Percentiles rank a stretch among this genome's conserved stretches.
Evolutionary conservation across 257 asterid genomes (phyloP).

Genomic region (Haberlea rhodopensis): DNA sequence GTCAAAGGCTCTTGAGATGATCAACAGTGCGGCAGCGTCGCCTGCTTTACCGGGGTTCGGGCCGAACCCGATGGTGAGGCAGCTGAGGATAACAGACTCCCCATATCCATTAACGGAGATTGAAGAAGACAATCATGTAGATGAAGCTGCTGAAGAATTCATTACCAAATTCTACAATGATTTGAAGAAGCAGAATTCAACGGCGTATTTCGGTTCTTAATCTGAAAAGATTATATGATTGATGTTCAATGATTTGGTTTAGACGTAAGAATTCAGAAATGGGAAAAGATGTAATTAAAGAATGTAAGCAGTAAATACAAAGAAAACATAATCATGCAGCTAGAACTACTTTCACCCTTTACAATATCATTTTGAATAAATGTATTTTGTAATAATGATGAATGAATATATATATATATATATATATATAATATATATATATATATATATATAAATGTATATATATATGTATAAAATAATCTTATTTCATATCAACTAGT

Average conservation of each 20-base stretch:
- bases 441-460: too few relatives aligned
- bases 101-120: conserved; percentile 45
- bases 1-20: conserved; percentile 42
- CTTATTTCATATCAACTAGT: too few relatives aligned
- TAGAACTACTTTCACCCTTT: neutral
- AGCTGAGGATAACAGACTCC: conserved; percentile 54
- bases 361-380: neutral
- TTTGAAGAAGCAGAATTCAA: conserved; percentile 40
- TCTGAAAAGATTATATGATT: neutral
- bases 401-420: neutral
- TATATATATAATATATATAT: neutral
- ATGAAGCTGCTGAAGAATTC: conserved; percentile 58
- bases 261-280: neutral
- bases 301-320: neutral
- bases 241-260: neutral
- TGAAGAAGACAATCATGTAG: conserved; percentile 37
- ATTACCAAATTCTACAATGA: conserved; percentile 45
- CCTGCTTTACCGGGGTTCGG: conserved; percentile 75
- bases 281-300: neutral
- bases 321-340: neutral
- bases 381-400: neutral
- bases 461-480: neutral
- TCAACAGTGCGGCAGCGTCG: conserved; percentile 38
- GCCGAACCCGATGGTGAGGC: conserved; percentile 65
- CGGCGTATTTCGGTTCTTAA: conserved; percentile 16